Evolutionary conservation across 2,329 filamentous ascomycete species (phyloP), one percentile per base, ranked within the genome.

Genomic region (Endoconidiophora laricicola): DNA sequence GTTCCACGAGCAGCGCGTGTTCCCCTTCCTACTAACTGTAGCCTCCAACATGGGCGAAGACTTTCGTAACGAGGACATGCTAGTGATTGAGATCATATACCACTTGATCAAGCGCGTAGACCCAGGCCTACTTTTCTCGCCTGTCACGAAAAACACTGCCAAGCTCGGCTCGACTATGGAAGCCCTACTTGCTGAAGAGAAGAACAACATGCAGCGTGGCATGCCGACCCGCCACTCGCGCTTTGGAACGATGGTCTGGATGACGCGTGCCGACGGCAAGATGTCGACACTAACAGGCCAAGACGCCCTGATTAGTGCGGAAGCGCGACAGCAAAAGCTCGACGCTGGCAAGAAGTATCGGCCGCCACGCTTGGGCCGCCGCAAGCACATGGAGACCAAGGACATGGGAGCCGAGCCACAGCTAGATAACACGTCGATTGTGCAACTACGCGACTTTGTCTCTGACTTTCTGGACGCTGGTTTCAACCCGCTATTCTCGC

Each of bases 231-330:
- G 91, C 44, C 91, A 98, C 63, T 94, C 88, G 57, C 78, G 91
- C 33, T 98, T 96, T 59, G 91, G 91, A 2, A 94, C 88, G 9
- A 96, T 96, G 85, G 79, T 95, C 33, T 96, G 90, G 88, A 78
- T 98, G 37, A 86, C 94, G 66, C 73, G 88, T 50, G 83, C 87
- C 45, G 83, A 88, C 57, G 79, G 83, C 46, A 88, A 88, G 59
- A 76, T 91, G 58, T 83, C 85, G 0, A 87, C 88, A 0, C 74
- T 98, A 1, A 88, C 87, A 0, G 91, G 91, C 1, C 90, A 96
- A 61, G 82, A 87, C 57, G 84, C 84, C 3, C 74, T 98, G 42
- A 75, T 79, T 2, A 79, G 86, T 58, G 75, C 79, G 5, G 73
- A 83, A 6, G 74, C 76, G 38, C 82, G 83, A 5, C 74, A 94